Evolutionary conservation across 2,329 filamentous ascomycete species (phyloP).

Genomic region (Fusarium mundagurra): DNA sequence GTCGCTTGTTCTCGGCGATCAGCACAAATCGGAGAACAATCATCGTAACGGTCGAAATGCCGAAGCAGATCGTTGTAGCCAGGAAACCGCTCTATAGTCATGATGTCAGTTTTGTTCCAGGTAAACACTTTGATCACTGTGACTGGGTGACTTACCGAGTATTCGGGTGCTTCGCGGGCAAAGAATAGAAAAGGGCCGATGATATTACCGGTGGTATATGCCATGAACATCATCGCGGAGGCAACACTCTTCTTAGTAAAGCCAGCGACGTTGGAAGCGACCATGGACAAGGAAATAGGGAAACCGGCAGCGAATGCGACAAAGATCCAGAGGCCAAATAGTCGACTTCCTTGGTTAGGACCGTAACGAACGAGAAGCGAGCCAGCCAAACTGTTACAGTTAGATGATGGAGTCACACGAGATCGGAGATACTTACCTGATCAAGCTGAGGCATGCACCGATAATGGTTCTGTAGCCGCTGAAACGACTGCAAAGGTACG

Average conservation of each 20-base stretch:
- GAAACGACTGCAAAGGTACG: constrained; percentile 32
- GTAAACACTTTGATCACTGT: accelerated
- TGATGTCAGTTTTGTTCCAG: neutral
- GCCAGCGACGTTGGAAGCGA: constrained; percentile 36
- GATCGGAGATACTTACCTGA: constrained; percentile 16
- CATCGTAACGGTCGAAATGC: constrained; percentile 25
- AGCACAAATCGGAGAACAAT: constrained; percentile 17
- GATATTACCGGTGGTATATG: constrained; percentile 34
- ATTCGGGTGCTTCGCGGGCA: constrained; percentile 25
- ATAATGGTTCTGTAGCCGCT: constrained; percentile 31
- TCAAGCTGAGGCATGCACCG: constrained; percentile 23
- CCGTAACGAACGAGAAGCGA: constrained; percentile 34
- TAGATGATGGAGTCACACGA: neutral
- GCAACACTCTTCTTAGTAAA: constrained; percentile 40
- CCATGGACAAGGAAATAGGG: constrained; percentile 30
- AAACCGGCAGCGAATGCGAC: constrained; percentile 36
- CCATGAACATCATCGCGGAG: constrained; percentile 38
- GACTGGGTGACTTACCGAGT: constrained; percentile 20
- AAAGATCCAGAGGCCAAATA: constrained; percentile 32
- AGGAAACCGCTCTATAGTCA: constrained; percentile 31
- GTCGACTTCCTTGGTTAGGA: constrained; percentile 23
- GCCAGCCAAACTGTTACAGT: constrained; percentile 13
- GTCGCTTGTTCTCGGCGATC: constrained; percentile 28
- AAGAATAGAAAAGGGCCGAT: constrained; percentile 40
- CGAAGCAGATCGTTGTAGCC: constrained; percentile 35